Evolutionary conservation across 2,329 filamentous ascomycete genomes (phyloP).

Genomic region (Chaetomiaceae sp.): DNA sequence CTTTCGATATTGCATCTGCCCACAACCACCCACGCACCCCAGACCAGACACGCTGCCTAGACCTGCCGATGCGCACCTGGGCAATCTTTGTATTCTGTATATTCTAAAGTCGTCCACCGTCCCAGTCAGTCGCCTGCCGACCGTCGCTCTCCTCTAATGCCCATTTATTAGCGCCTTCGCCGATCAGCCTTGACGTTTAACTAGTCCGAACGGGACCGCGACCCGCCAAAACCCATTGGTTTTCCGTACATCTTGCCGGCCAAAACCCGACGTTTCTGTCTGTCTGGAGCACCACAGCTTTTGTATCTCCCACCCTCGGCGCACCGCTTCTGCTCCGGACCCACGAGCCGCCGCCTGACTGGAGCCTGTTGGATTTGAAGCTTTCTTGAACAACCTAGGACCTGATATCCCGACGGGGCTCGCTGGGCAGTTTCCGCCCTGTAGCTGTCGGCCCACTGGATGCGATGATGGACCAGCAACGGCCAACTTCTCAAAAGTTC

Average conservation of each 20-base stretch:
- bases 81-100: too few relatives aligned
- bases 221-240: neutral
- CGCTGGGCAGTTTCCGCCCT: neutral
- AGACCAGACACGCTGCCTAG: neutral
- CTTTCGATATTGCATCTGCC: slow-evolving; percentile 19
- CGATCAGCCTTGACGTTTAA: neutral
- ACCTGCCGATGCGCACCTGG: slow-evolving; percentile 1
- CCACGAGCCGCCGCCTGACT: neutral
- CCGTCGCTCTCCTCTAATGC: neutral
- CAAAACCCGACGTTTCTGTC: neutral
- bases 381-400: neutral
- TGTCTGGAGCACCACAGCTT: neutral
- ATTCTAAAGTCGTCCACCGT: too few relatives aligned
- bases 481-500: slow-evolving; percentile 41
- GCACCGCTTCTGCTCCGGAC: neutral
- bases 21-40: slow-evolving; percentile 1
- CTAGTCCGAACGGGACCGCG: neutral
- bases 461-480: slow-evolving; percentile 37
- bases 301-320: neutral
- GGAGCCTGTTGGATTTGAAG: neutral
- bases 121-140: too few relatives aligned
- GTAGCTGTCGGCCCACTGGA: neutral
- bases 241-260: slow-evolving; percentile 8
- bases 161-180: neutral
- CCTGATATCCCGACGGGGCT: neutral